These are phyloP conservation scores for Passiflora organensis DNA, from an alignment of 345 rosid species.

Conservation along the genomic window DNA sequence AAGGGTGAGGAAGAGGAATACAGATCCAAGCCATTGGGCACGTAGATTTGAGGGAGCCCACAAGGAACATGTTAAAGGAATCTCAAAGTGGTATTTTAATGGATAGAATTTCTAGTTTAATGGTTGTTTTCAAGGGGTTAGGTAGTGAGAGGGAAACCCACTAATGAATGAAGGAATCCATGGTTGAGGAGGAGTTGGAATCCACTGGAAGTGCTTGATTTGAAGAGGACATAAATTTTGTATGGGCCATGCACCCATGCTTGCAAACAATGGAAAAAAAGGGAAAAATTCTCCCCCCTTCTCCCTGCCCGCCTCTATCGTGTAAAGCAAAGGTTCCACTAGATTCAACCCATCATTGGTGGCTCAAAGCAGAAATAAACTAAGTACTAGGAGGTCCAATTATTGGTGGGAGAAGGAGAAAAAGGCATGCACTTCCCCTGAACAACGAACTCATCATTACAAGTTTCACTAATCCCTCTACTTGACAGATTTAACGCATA, in stretches of 20 bases:
- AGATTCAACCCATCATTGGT: slow-evolving; percentile 54
- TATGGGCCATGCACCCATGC: slow-evolving; percentile 51
- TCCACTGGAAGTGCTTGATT: slow-evolving; percentile 69
- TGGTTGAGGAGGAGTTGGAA: slow-evolving; percentile 92
- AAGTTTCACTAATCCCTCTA: slow-evolving; percentile 12
- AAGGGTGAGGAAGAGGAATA: too few relatives aligned
- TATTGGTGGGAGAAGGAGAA: slow-evolving; percentile 41
- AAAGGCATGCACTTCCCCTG: slow-evolving; percentile 27
- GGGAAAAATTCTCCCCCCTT: background rate
- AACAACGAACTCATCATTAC: slow-evolving; percentile 13
- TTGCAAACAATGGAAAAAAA: slow-evolving; percentile 39
- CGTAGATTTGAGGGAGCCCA: slow-evolving; percentile 56
- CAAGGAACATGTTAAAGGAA: slow-evolving; percentile 33
- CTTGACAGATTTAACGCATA: slow-evolving; percentile 11
- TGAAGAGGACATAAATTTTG: slow-evolving; percentile 42
- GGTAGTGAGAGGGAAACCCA: slow-evolving; percentile 91
- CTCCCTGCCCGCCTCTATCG: slow-evolving; percentile 42
- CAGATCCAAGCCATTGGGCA: slow-evolving; percentile 50
- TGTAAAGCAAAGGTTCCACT: slow-evolving; percentile 56
- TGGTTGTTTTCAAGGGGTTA: slow-evolving; percentile 55
- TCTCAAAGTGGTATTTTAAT: slow-evolving; percentile 27
- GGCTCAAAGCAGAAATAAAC: slow-evolving; percentile 32
- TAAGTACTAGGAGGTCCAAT: slow-evolving; percentile 22
- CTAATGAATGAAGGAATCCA: slow-evolving; percentile 40
- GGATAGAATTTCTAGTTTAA: slow-evolving; percentile 27